Evolutionary conservation across 164 flowering plant genomes (phyloP), one percentile per base, ranked within the genome.

Genomic region (Vitis riparia): DNA sequence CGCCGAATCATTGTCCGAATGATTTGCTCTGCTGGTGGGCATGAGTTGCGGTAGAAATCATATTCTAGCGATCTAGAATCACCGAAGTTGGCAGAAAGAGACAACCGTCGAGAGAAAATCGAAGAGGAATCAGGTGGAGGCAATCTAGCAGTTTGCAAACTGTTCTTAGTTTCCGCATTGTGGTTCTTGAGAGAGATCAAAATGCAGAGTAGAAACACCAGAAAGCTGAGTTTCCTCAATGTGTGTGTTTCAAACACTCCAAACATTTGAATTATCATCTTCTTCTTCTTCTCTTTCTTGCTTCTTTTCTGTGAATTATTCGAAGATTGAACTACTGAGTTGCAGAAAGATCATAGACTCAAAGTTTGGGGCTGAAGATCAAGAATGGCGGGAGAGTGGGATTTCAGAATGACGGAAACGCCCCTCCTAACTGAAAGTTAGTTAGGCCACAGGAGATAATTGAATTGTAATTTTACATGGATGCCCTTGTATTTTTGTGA

Each of bases 1-100:
- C 72, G 29, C 3, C 59, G 77, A 44, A 82, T 55, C 52, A 66
- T 29, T 1, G 68, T 30, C 13, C 76, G 76, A 27, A 88, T 55
- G 23, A 82, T 77, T 1, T 37, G 49, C 75, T 85, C 89, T 0
- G 87, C 88, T 8, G 62, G 61, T 0, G 87, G 90, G 69, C 92
- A 86, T 0, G 79, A 56, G 5, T 83, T 72, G 5, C 83, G 71
- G 70, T 85, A 88, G 77, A 49, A 85, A 72, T 84, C 88, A 64
- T 82, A 86, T 63, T 78, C 73, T 1, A 84, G 83, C 1, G 29
- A 50, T 49, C 11, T 19, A 32, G 37, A 6, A 4, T 8, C 55
- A 16, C 44, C 44, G 7, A 37, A 37, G 3, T 37, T 37, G 44
- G 44, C 0, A 37, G 7, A 37, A 37, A 37, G 7, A 37, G 44